phyloP scores from a whole-genome alignment of 2,329 filamentous ascomycete species.

The Calonectria pseudoreteaudii region DNA sequence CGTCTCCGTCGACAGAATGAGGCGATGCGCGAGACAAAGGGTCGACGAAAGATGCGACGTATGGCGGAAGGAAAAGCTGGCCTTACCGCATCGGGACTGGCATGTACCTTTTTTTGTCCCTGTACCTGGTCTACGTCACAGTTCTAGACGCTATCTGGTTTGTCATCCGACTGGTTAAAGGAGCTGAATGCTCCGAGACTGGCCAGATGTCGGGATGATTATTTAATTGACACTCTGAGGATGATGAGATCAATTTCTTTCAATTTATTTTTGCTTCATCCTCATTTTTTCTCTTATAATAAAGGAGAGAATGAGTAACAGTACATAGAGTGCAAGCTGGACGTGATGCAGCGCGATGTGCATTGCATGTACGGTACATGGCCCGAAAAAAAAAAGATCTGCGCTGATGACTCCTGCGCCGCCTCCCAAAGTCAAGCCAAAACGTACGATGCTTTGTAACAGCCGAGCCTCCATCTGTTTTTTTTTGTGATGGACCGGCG shows the following conservation, averaged over 20 bases:
- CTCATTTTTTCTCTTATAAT: not conserved
- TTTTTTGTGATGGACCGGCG: not conserved
- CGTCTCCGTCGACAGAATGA: not conserved
- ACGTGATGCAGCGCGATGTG: not conserved
- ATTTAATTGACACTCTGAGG: not conserved
- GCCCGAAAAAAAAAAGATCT: not conserved
- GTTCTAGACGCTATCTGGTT: not conserved
- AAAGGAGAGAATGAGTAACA: not conserved
- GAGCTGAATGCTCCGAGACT: not conserved
- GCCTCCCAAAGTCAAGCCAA: slow-evolving; percentile 23
- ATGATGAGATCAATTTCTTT: not conserved
- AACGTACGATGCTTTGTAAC: slow-evolving; percentile 16
- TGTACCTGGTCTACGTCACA: slow-evolving; percentile 13
- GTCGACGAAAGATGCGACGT: slow-evolving; percentile 23
- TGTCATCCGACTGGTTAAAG: slow-evolving; percentile 12
- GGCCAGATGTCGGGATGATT: not conserved
- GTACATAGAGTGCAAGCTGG: not conserved
- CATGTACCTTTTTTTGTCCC: slow-evolving; percentile 7
- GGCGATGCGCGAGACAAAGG: slow-evolving; percentile 11
- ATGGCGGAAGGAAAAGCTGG: slow-evolving; percentile 16
- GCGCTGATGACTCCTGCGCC: slow-evolving; percentile 2
- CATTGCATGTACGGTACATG: not conserved
- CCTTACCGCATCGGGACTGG: slow-evolving; percentile 23
- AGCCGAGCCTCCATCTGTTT: not conserved
- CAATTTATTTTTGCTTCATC: not conserved